Percentiles rank a stretch among this genome's conserved stretches.
These are phyloP conservation scores for Thalia dealbata DNA, from an alignment of 176 grass and related monocot genomes.

Conservation along the genomic window DNA sequence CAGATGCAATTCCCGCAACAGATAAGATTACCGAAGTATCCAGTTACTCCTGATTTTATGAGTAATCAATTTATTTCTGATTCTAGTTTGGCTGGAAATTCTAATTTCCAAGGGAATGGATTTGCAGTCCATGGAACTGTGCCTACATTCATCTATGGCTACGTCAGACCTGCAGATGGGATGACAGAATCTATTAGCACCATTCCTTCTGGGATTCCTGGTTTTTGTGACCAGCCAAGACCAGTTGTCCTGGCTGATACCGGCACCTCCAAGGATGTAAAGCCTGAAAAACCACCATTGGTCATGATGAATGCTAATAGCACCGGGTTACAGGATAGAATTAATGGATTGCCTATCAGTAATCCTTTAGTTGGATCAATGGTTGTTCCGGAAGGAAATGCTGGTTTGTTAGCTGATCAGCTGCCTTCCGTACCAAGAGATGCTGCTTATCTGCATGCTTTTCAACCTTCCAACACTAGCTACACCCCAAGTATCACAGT, in stretches of 20 bases:
- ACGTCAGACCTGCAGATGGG: slow-evolving; percentile 47
- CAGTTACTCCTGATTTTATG: slow-evolving; percentile 25
- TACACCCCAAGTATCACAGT: slow-evolving; percentile 49
- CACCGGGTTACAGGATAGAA: slow-evolving; percentile 16
- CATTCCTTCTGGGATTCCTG: slow-evolving; percentile 27
- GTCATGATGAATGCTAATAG: slow-evolving; percentile 18
- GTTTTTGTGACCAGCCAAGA: slow-evolving; percentile 35
- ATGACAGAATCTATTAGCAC: slow-evolving; percentile 39
- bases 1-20: slow-evolving; percentile 29
- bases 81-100: slow-evolving; percentile 37
- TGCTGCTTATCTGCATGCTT: slow-evolving; percentile 45
- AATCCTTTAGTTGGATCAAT: slow-evolving; percentile 28
- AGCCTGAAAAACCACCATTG: slow-evolving; percentile 22
- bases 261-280: slow-evolving; percentile 36
- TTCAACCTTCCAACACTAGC: slow-evolving; percentile 40
- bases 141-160: slow-evolving; percentile 23
- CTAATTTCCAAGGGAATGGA: slow-evolving; percentile 34
- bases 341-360: slow-evolving; percentile 26
- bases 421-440: slow-evolving; percentile 32
- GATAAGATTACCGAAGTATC: slow-evolving; percentile 29
- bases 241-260: slow-evolving; percentile 23
- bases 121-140: slow-evolving; percentile 23
- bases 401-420: slow-evolving; percentile 33
- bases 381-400: slow-evolving; percentile 40
- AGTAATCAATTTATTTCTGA: slow-evolving; percentile 33